Evolutionary conservation across 352 stramenopile genomes (phyloP).

Genomic region (Globisporangium spiculum): DNA sequence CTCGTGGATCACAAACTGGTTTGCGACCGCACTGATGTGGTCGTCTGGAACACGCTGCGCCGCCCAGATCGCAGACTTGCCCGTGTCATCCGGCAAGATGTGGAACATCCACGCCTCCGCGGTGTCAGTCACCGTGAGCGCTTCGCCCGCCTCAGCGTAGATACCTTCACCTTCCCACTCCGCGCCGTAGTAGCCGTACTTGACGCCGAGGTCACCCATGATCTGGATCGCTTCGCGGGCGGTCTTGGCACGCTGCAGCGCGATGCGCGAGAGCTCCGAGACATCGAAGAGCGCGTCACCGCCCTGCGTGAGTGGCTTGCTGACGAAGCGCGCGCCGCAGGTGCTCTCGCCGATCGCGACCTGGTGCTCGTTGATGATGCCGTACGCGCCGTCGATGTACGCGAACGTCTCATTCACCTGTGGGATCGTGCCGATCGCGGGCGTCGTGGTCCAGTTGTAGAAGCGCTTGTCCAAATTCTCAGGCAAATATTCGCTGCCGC

Average conservation of each 20-base stretch:
- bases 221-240: conserved; percentile 82
- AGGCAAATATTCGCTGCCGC: conserved; percentile 54
- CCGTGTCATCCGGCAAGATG: conserved; percentile 92
- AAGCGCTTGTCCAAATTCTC: conserved; percentile 70
- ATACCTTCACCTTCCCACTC: conserved; percentile 64
- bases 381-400: conserved; percentile 79
- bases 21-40: conserved; percentile 86
- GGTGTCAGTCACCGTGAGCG: conserved; percentile 88
- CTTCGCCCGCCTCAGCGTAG: conserved; percentile 83
- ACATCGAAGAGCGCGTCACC: conserved; percentile 90
- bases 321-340: conserved; percentile 62
- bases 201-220: conserved; percentile 92
- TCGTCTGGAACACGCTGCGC: conserved; percentile 90
- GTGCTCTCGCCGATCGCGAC: conserved; percentile 83
- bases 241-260: conserved; percentile 81
- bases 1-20: conserved; percentile 94
- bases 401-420: conserved; percentile 64
- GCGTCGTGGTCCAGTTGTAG: conserved; percentile 62
- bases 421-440: conserved; percentile 64
- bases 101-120: conserved; percentile 95
- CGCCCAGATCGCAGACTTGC: conserved; percentile 90
- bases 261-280: conserved; percentile 82
- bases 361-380: conserved; percentile 83
- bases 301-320: conserved; percentile 55
- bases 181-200: conserved; percentile 93